Percentiles rank a stretch among this genome's conserved stretches.
These are phyloP conservation scores for Plasmodium relictum DNA, from an alignment of 169 alveolate genomes.

Conservation along the genomic window DNA sequence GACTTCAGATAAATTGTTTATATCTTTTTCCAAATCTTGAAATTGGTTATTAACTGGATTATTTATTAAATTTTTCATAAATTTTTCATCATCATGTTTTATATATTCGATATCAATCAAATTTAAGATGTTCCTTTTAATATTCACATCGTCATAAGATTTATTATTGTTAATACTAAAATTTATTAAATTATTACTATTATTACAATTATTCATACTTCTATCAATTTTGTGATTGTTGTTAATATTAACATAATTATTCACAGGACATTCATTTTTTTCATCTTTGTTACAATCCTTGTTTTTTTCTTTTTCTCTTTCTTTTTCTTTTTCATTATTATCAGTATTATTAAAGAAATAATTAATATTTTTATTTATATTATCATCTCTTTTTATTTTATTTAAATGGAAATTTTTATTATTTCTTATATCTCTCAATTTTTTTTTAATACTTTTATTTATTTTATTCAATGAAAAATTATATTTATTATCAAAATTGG, in stretches of 20 bases:
- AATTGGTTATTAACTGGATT: background rate
- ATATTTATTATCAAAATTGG: too few species aligned
- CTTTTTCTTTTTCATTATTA: background rate
- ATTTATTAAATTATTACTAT: too few species aligned
- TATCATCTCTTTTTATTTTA: background rate
- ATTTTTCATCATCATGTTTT: background rate
- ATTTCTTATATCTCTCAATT: constrained; percentile 25
- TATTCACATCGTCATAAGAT: constrained; percentile 7
- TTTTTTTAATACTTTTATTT: constrained; percentile 13
- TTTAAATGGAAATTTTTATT: constrained; percentile 12
- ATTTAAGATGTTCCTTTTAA: background rate
- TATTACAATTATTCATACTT: too few species aligned
- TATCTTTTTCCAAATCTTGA: background rate
- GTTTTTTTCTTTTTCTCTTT: background rate
- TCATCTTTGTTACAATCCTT: background rate
- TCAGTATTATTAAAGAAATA: background rate
- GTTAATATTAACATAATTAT: too few species aligned
- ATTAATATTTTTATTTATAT: background rate
- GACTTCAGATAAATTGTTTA: background rate
- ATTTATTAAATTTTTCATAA: constrained; percentile 4
- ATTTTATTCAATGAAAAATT: background rate
- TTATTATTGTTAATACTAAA: background rate
- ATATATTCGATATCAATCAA: constrained; percentile 1
- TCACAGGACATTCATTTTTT: background rate
- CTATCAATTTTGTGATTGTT: too few species aligned